A percentile compares a stretch with the other conserved stretches of the same genome.
Evolutionary conservation across 148 eudicot genomes (phyloP).

Genomic region (Fallopia convolvulus): DNA sequence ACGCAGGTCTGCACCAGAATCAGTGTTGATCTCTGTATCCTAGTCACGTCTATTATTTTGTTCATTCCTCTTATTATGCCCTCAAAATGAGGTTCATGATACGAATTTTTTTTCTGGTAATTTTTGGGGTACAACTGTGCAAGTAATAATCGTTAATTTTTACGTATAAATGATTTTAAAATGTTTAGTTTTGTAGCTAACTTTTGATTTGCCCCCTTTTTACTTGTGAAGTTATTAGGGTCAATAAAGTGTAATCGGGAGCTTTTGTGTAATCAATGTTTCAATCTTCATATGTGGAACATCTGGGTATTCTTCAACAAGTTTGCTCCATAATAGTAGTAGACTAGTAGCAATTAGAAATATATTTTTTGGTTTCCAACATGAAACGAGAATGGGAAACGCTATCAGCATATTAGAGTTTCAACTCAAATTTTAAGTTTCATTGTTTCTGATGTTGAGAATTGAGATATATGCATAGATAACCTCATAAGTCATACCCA

Average conservation of each 20-base stretch:
- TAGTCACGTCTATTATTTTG: not conserved
- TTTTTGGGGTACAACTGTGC: not conserved
- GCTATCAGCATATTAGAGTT: no score
- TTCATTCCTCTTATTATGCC: not conserved
- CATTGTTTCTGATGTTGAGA: no score
- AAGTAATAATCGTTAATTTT: not conserved
- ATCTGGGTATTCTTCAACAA: no score
- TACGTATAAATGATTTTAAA: not conserved
- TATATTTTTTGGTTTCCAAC: no score
- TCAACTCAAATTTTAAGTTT: no score
- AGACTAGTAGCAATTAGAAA: no score
- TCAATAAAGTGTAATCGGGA: not conserved
- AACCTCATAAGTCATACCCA: no score
- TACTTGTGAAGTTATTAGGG: not conserved
- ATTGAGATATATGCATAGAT: no score
- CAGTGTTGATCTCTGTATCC: not conserved
- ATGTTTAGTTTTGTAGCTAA: not conserved
- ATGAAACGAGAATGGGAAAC: no score
- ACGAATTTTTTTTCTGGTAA: not conserved
- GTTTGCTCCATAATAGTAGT: no score
- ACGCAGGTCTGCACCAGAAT: not conserved
- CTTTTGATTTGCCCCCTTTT: not conserved
- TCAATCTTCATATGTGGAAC: no score
- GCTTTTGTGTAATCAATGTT: not conserved
- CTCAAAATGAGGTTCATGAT: conserved; percentile 1